Percentiles rank a stretch among this genome's conserved stretches.
phyloP scores from a whole-genome alignment of 2,329 filamentous ascomycete species.

The Epichloe sylvatica region DNA sequence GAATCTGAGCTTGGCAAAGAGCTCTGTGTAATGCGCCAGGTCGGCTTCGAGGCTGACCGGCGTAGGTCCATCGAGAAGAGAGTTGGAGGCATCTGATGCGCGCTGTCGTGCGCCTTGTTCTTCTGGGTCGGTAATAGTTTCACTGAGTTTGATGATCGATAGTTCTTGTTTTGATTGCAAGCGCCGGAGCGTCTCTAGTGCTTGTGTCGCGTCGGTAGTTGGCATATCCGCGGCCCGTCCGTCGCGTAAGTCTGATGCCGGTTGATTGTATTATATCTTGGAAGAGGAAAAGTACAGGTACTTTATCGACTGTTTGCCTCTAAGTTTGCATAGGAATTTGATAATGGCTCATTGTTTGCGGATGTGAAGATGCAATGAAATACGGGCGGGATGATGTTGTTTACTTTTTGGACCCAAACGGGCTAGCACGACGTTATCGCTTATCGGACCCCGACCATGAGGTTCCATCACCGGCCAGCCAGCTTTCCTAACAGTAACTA shows the following conservation, averaged over 20 bases:
- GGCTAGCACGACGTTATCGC: constrained; percentile 5
- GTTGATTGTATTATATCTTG: neutral
- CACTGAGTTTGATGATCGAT: constrained; percentile 63
- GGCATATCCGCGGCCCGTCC: constrained; percentile 14
- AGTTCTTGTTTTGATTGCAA: constrained; percentile 48
- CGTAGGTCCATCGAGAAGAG: constrained; percentile 50
- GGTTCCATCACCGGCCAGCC: no score
- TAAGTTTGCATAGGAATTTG: neutral
- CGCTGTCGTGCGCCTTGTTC: constrained; percentile 31
- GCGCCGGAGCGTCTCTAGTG: constrained; percentile 34
- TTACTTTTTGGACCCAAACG: constrained; percentile 7
- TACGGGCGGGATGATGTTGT: constrained; percentile 2
- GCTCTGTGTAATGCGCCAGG: constrained; percentile 78
- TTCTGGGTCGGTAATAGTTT: constrained; percentile 49
- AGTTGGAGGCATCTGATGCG: constrained; percentile 58
- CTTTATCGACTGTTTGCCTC: neutral
- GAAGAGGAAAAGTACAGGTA: neutral
- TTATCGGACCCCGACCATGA: neutral
- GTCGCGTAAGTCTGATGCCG: neutral
- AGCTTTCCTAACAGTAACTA: neutral
- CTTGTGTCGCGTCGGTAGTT: constrained; percentile 21
- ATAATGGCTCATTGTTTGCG: neutral
- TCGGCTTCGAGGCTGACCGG: constrained; percentile 72
- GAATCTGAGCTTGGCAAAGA: constrained; percentile 92
- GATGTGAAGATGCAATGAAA: neutral